Base-by-base conservation (phyloP, 192 early-diverging fungal genomes). In the Rhizoclosmatium sp. region DNA sequence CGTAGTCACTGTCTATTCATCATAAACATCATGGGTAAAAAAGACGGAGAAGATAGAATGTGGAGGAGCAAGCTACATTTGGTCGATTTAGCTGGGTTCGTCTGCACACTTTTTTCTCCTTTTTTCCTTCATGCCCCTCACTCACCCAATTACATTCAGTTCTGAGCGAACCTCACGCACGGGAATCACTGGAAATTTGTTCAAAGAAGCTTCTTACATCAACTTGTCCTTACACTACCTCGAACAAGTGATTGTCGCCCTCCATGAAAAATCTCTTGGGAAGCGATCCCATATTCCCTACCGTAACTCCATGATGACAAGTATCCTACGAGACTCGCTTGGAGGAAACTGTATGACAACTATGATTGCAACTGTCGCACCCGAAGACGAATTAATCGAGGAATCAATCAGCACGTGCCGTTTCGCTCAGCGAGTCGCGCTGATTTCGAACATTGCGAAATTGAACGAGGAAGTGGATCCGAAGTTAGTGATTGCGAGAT, bases 391-490 rank as follows among this genome's bases (percentile, higher is more conserved):
- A 61, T 82, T 90, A 40, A 88, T 91, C 69, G 90, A 91, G 85
- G 90, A 91, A 87, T 89, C 87, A 56, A 91, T 91, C 12, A 89
- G 90, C n/a, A 91, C 89, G 1, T 91, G 90, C 61, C 81, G 90
- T 19, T 91, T 91, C 76, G 88, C 90, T 3, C 87, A 91, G 70
- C 82, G 90, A 4, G 90, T 91, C 1, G 89, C 90, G 4, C 74
- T 90, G 65, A 88, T 91, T 42, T 72, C 85, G 41, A 91, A 91
- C 78, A 77, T 76, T 40, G 87, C 84, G 10, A 71, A 66, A 21
- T 66, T 90, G 40, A 91, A 91, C 70, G 89, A 91, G 76, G 88
- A 91, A 70, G 40, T 91, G 19, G 90, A 91, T 73, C 90, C 90
- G 10, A 70, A 80, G 44, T 64, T 91, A 23, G 45, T 88, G 3